A percentile compares a stretch with the other conserved stretches of the same genome.
phyloP scores from a whole-genome alignment of 2,329 filamentous ascomycete species.

The Rutstroemia sp. region DNA sequence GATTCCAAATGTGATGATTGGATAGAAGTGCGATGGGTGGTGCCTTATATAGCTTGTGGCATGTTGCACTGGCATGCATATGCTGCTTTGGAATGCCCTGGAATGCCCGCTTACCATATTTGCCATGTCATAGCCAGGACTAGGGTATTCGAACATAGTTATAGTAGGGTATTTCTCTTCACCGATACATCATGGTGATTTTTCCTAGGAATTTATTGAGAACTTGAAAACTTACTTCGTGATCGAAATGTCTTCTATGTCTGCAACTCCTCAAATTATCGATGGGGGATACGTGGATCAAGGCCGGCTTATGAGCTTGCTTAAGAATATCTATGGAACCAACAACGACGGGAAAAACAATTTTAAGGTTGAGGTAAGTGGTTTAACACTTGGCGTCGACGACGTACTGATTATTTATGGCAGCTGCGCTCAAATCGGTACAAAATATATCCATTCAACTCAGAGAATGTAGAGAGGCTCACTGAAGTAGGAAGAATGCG shows the following conservation, averaged over 20 bases:
- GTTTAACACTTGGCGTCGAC: background rate
- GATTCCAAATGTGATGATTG: too few species aligned
- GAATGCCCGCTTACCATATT: too few species aligned
- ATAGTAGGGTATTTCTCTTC: too few species aligned
- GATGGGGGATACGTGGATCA: conserved; percentile 19
- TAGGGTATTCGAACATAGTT: too few species aligned
- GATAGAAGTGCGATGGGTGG: too few species aligned
- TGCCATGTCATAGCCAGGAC: too few species aligned
- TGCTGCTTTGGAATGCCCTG: too few species aligned
- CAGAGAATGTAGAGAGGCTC: conserved; percentile 1
- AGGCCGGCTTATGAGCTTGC: conserved; percentile 13
- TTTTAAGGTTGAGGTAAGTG: conserved; percentile 18
- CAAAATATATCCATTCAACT: conserved; percentile 9
- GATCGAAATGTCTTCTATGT: background rate
- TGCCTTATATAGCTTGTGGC: too few species aligned
- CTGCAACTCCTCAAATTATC: conserved; percentile 13
- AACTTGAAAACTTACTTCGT: too few species aligned
- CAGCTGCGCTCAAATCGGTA: conserved; percentile 20
- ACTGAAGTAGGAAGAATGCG: conserved; percentile 10
- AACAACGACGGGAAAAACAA: conserved; percentile 18
- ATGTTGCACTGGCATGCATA: too few species aligned
- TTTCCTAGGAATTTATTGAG: too few species aligned
- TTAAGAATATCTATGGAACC: conserved; percentile 16
- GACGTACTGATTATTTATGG: background rate
- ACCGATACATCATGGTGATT: too few species aligned